phyloP scores from a whole-genome alignment of 768 basidiomycete genomes.

The Rhizopogon roseolus region DNA sequence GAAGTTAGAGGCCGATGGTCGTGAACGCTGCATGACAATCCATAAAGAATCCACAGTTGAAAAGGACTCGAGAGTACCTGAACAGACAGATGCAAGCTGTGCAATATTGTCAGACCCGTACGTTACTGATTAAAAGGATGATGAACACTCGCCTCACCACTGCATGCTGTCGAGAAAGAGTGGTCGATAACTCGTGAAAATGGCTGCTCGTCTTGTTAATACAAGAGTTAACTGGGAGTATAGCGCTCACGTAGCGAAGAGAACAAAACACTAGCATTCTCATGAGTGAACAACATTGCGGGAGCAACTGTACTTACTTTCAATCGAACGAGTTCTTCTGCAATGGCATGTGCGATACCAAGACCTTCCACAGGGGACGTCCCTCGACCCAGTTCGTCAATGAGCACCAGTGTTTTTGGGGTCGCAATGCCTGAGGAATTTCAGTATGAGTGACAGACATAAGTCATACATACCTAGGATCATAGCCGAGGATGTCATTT shows the following conservation, averaged over 20 bases:
- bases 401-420: conserved; percentile 65
- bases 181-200: conserved; percentile 74
- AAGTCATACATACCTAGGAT: conserved; percentile 56
- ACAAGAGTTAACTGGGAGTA: background rate
- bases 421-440: conserved; percentile 57
- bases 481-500: conserved; percentile 92
- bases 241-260: conserved; percentile 78
- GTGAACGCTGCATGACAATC: conserved; percentile 40
- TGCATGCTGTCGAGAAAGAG: conserved; percentile 71
- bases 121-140: background rate
- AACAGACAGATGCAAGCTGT: conserved; percentile 77
- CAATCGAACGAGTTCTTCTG: conserved; percentile 64
- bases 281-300: background rate
- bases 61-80: conserved; percentile 42
- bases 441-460: background rate
- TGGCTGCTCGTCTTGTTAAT: conserved; percentile 41
- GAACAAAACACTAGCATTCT: conserved; percentile 62
- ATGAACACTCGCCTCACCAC: conserved; percentile 64
- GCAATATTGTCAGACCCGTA: background rate
- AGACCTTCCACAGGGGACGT: conserved; percentile 81
- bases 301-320: conserved; percentile 44
- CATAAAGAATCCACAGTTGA: background rate
- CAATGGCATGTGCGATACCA: conserved; percentile 82
- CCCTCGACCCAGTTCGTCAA: conserved; percentile 93
- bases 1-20: conserved; percentile 49